Evolutionary conservation across 768 basidiomycete species (phyloP).

Genomic region (Dacryopinax spathularia): DNA sequence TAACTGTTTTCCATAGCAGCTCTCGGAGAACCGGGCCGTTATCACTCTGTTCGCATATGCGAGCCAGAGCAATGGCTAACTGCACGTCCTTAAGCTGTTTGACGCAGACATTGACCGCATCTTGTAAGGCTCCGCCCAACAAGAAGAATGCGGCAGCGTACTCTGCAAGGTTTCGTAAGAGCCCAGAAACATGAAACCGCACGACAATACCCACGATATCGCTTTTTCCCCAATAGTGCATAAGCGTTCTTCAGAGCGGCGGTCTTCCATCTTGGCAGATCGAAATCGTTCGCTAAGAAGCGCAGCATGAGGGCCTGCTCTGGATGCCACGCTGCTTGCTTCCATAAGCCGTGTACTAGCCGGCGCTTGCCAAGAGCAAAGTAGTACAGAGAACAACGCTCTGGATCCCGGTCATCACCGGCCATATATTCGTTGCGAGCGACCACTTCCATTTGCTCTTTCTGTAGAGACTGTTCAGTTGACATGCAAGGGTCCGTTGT

Average conservation of each 20-base stretch:
- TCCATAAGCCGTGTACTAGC: slow-evolving; percentile 88
- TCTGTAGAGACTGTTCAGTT: slow-evolving; percentile 31
- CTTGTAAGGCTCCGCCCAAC: slow-evolving; percentile 72
- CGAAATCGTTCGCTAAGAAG: slow-evolving; percentile 84
- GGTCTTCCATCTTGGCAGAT: slow-evolving; percentile 67
- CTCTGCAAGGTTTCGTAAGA: slow-evolving; percentile 35
- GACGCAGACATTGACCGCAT: slow-evolving; percentile 82
- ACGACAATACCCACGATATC: slow-evolving; percentile 55
- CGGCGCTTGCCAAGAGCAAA: slow-evolving; percentile 88
- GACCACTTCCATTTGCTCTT: slow-evolving; percentile 66
- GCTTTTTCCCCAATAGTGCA: slow-evolving; percentile 74
- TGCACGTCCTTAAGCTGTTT: slow-evolving; percentile 82
- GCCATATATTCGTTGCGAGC: slow-evolving; percentile 89
- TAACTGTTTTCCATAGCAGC: slow-evolving; percentile 57
- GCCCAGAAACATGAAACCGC: background rate
- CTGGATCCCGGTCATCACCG: slow-evolving; percentile 77
- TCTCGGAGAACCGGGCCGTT: slow-evolving; percentile 61
- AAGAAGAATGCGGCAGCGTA: slow-evolving; percentile 99
- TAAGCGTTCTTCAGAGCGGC: slow-evolving; percentile 95
- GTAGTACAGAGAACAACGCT: slow-evolving; percentile 77
- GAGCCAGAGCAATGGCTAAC: slow-evolving; percentile 72
- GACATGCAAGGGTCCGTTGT: background rate
- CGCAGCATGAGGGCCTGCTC: slow-evolving; percentile 83
- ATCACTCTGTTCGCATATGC: slow-evolving; percentile 68
- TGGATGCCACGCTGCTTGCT: slow-evolving; percentile 84